Evolutionary conservation across 192 early-diverging fungal genomes (phyloP), one percentile per base, ranked within the genome.

Genomic region (Physocladia obscura): DNA sequence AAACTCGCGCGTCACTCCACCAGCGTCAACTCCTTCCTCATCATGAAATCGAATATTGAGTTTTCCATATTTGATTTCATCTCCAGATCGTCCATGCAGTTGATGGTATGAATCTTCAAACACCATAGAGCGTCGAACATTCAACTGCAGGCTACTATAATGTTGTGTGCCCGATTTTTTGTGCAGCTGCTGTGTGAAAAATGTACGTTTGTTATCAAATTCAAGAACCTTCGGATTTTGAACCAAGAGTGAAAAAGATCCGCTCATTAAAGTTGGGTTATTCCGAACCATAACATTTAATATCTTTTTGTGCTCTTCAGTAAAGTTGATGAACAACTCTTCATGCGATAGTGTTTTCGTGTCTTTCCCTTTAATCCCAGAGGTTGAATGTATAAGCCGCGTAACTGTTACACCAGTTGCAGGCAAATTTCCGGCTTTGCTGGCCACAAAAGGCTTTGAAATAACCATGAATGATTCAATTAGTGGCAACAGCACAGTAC

Each of bases 391-490:
- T 11, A 48, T 52, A 21, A 65, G 32, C 21, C 48, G n/a, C 1
- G 56, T 32, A 24, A 49, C 26, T 4, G 15, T 26, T 3, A 56
- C 36, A 21, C 50, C 29, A 31, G 72, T 39, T n/a, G 69, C 21
- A 2, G 67, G 75, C 31, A 67, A 71, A 37, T 58, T 48, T 2
- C 51, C 49, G 2, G 58, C 51, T 49, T 79, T 77, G 6, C 63
- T 73, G 35, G 81, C 76, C 77, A 91, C 85, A n/a, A 91, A 89
- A 37, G 94, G 94, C 83, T 94, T 95, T 37, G 91, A 94, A 17
- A 98, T 90, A 22, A 98, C 97, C 95, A 98, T 96, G 65, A 96
- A 96, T 4, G 93, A 90, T 81, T 98, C 97, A 71, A 98, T 95
- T 26, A 94, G 73, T 19, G 97, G 97, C 49, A 98, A 76, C 3